These are phyloP conservation scores for Dipteronia sinensis DNA, from an alignment of 345 rosid species.

Conservation along the genomic window DNA sequence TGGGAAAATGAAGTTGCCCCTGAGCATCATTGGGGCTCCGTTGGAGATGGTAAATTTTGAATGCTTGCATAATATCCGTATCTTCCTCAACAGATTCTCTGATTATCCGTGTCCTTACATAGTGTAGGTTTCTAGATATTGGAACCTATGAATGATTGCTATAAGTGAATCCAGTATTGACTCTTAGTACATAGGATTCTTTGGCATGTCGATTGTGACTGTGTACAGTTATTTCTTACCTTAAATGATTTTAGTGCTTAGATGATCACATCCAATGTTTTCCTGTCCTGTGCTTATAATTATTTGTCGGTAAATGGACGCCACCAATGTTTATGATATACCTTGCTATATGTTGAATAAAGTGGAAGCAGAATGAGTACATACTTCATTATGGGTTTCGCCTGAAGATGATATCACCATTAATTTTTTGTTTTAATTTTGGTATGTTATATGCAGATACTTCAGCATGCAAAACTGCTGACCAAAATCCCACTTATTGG, in stretches of 20 bases:
- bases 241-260: background rate
- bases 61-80: background rate
- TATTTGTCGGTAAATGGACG: background rate
- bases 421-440: background rate
- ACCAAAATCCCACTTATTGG: slow-evolving; percentile 56
- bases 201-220: background rate
- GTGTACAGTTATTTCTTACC: background rate
- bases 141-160: background rate
- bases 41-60: slow-evolving; percentile 50
- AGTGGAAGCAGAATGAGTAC: background rate
- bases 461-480: slow-evolving; percentile 48
- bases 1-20: slow-evolving; percentile 51
- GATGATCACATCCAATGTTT: background rate
- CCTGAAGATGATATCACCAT: background rate
- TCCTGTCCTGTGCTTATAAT: background rate
- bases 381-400: background rate
- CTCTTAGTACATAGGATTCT: background rate
- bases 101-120: background rate
- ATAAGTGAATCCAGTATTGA: background rate
- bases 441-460: slow-evolving; percentile 38
- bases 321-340: too few species aligned
- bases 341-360: too few species aligned
- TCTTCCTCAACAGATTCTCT: background rate
- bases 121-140: background rate
- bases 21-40: slow-evolving; percentile 62